Evolutionary conservation across 1,139 yeast genomes (phyloP).

Genomic region (Kodamaea anthophila): DNA sequence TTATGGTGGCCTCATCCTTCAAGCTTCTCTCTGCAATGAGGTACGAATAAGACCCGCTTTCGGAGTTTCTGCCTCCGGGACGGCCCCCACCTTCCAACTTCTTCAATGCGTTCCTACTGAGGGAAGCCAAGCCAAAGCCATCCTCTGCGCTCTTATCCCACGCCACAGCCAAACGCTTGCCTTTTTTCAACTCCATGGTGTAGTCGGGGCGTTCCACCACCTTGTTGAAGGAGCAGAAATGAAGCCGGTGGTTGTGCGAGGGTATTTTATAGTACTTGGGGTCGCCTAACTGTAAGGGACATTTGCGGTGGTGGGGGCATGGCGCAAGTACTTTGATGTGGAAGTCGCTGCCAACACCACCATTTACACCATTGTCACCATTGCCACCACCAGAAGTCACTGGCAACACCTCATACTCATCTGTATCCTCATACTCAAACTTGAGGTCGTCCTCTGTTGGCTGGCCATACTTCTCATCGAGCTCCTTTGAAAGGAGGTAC

Average conservation of each 20-base stretch:
- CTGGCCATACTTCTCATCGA: conserved; percentile 36
- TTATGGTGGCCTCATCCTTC: conserved; percentile 28
- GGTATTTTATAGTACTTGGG: conserved; percentile 61
- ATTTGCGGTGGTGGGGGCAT: conserved; percentile 79
- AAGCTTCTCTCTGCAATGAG: conserved; percentile 60
- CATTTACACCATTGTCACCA: too few species aligned
- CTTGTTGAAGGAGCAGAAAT: conserved; percentile 74
- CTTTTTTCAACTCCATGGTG: conserved; percentile 75
- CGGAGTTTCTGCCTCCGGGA: conserved; percentile 65
- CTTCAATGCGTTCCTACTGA: conserved; percentile 22
- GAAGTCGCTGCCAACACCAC: too few species aligned
- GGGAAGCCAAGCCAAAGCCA: conserved; percentile 42
- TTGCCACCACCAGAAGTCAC: too few species aligned
- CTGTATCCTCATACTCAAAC: conserved; percentile 42
- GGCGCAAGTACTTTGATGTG: conserved; percentile 75
- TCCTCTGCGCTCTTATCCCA: conserved; percentile 61
- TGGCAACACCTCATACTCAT: conserved; percentile 33
- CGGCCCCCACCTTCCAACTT: conserved; percentile 56
- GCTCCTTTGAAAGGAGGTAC: conserved; percentile 27
- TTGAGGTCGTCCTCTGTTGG: conserved; percentile 39
- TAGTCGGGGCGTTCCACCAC: conserved; percentile 72
- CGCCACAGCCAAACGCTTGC: conserved; percentile 61
- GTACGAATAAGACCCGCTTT: conserved; percentile 71
- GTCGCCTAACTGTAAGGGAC: conserved; percentile 79
- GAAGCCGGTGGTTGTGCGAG: conserved; percentile 54